A percentile compares a stretch with the other conserved stretches of the same genome.
Conservation (phyloP, 2,329 filamentous ascomycete species). For the Metarhizium brunneum region DNA sequence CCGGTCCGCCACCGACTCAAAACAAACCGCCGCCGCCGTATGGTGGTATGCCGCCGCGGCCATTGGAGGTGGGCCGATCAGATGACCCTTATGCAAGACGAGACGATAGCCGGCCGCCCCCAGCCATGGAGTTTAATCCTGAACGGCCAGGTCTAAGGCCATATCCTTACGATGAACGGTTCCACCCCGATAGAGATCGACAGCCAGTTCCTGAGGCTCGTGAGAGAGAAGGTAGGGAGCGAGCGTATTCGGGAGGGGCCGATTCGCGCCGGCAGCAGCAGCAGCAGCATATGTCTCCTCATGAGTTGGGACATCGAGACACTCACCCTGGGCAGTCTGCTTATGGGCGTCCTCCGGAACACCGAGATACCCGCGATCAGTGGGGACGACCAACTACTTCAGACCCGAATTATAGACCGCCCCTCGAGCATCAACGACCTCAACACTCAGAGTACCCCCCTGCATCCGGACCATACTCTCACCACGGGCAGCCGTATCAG, state of each 20-base stretch:
- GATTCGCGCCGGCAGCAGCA: conserved; percentile 36
- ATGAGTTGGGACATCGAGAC: conserved; percentile 31
- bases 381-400: conserved; percentile 15
- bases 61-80: conserved; percentile 34
- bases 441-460: conserved; percentile 39
- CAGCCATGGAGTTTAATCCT: conserved; percentile 41
- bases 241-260: conserved; percentile 37
- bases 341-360: conserved; percentile 33
- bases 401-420: conserved; percentile 24
- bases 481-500: conserved; percentile 21
- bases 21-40: conserved; percentile 36
- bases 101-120: conserved; percentile 33
- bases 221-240: conserved; percentile 33
- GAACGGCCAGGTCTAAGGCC: conserved; percentile 37
- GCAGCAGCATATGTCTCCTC: conserved; percentile 28
- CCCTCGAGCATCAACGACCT: conserved; percentile 26
- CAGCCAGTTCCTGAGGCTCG: conserved; percentile 34
- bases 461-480: conserved; percentile 27
- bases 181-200: conserved; percentile 38
- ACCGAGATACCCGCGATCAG: conserved; percentile 24
- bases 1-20: conserved; percentile 38
- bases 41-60: conserved; percentile 32
- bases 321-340: conserved; percentile 35
- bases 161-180: conserved; percentile 43
- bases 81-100: conserved; percentile 38